A percentile compares a stretch with the other conserved stretches of the same genome.
These are phyloP conservation scores for Angomonas ambiguus DNA, from an alignment of 208 protist genomes.

Conservation along the genomic window DNA sequence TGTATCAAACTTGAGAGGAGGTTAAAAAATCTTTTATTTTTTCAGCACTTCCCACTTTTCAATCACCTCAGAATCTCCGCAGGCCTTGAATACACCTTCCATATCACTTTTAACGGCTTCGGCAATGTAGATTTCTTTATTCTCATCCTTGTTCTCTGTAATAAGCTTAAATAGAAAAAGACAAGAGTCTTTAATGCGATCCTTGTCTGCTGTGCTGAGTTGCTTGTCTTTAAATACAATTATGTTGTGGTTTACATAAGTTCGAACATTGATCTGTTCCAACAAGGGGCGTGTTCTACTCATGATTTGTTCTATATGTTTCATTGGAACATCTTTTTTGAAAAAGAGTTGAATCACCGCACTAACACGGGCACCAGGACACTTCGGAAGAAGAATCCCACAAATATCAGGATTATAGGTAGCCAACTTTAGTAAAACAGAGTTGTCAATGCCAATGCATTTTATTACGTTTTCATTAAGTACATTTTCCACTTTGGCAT, in stretches of 20 bases:
- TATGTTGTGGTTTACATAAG: slow-evolving; percentile 35
- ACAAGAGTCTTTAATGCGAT: slow-evolving; percentile 42
- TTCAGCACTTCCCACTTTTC: slow-evolving; percentile 66
- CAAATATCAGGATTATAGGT: slow-evolving; percentile 52
- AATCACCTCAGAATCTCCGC: slow-evolving; percentile 37
- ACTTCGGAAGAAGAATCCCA: slow-evolving; percentile 39
- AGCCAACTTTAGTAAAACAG: slow-evolving; percentile 34
- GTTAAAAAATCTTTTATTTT: slow-evolving; percentile 28
- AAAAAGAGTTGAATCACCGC: slow-evolving; percentile 44
- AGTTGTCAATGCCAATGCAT: slow-evolving; percentile 33
- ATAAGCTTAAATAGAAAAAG: slow-evolving; percentile 56
- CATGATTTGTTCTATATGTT: slow-evolving; percentile 48
- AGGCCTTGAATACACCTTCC: slow-evolving; percentile 39
- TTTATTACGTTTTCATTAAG: slow-evolving; percentile 32
- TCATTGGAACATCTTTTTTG: slow-evolving; percentile 30
- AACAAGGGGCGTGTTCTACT: slow-evolving; percentile 37
- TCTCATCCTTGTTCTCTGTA: slow-evolving; percentile 52
- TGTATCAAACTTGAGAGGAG: not conserved
- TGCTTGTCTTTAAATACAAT: slow-evolving; percentile 43
- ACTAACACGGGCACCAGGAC: slow-evolving; percentile 25
- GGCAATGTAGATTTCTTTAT: slow-evolving; percentile 63
- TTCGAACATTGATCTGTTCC: slow-evolving; percentile 50
- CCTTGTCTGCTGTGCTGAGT: slow-evolving; percentile 22
- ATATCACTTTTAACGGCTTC: slow-evolving; percentile 39
- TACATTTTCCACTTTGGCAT: slow-evolving; percentile 30